Base-by-base conservation (phyloP, 441 rosid genomes). In the Flueggea neowawraea region DNA sequence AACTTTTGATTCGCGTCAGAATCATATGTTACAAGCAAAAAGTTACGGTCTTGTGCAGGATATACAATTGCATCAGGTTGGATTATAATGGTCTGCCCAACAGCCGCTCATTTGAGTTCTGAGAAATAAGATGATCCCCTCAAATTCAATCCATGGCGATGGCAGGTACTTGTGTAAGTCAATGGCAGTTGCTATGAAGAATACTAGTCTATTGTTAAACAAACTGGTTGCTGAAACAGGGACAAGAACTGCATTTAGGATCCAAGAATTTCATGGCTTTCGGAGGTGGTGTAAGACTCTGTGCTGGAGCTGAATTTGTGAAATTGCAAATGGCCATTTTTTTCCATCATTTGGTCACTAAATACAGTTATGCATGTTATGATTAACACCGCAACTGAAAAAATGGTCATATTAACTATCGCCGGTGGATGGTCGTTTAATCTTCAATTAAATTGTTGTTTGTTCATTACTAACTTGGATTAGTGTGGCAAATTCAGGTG, bases 21-120 rank as follows among this genome's bases (percentile, higher is more conserved):
- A 13, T 5, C 14, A 45, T 9, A 9, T 45, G 8, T 45, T 3
- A 45, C 14, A 2, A 45, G 14, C 12, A 9, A 45, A 45, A 45
- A 9, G 50, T 28, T 2, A 7, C 10, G 17, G 56, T 5, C 14
- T 49, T 49, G 52, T 69, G 64, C 77, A 80, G 88, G 73, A 13
- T 80, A 80, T 63, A 78, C 78, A 6, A 73, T 75, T 57, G 79
- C 78, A 66, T 69, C 78, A 16, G 81, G 78, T 2, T 78, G 86
- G 86, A 69, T 59, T 4, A 71, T 81, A 8, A 70, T 78, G 81
- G 79, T 77, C 13, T 65, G 69, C 54, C 75, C 81, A 5, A 54
- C 83, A 4, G 78, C 73, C 16, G 72, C 72, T 17, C 83, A 76
- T 64, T 43, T 78, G 60, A 72, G 71, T 63, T 72, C 79, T 12